phyloP scores from a whole-genome alignment of 2,329 filamentous ascomycete genomes.

The Cladobotryum mycophilum region DNA sequence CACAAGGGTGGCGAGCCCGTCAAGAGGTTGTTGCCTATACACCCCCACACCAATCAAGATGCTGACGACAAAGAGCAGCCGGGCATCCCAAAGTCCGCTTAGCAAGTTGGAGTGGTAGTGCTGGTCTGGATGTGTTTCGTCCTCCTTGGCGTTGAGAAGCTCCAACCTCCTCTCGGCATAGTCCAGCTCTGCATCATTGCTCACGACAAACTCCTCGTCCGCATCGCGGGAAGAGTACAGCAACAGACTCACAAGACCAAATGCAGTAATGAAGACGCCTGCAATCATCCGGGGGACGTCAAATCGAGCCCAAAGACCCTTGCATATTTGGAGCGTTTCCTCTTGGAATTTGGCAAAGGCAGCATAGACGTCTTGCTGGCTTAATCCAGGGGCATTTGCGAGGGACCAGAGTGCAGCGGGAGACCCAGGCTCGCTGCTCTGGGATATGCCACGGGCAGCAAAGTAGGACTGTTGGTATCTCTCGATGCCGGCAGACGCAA shows the following conservation, averaged over 20 bases:
- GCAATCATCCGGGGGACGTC: constrained; percentile 79
- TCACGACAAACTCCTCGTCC: constrained; percentile 47
- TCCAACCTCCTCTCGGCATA: constrained; percentile 54
- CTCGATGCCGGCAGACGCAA: constrained; percentile 79
- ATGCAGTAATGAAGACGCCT: constrained; percentile 65
- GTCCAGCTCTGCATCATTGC: constrained; percentile 53
- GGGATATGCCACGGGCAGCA: constrained; percentile 60
- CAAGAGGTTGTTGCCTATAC: constrained; percentile 27
- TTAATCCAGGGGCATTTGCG: constrained; percentile 37
- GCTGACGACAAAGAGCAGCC: constrained; percentile 26
- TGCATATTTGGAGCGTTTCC: constrained; percentile 72
- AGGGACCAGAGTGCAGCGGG: constrained; percentile 41
- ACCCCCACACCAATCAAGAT: constrained; percentile 23
- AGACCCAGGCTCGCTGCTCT: constrained; percentile 41
- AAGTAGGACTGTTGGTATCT: constrained; percentile 85
- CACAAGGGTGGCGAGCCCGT: constrained; percentile 35
- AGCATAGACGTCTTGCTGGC: constrained; percentile 38
- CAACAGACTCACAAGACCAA: constrained; percentile 61
- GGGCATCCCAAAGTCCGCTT: constrained; percentile 30
- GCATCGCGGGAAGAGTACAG: constrained; percentile 62
- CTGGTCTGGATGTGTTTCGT: constrained; percentile 35
- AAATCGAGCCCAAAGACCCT: constrained; percentile 85
- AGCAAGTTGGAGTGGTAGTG: constrained; percentile 27
- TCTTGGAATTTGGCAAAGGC: constrained; percentile 69
- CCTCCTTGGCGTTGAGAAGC: constrained; percentile 33